Percentiles rank a stretch among this genome's conserved stretches.
Conservation (phyloP, 2,329 filamentous ascomycete genomes). For the Diatrype stigma region DNA sequence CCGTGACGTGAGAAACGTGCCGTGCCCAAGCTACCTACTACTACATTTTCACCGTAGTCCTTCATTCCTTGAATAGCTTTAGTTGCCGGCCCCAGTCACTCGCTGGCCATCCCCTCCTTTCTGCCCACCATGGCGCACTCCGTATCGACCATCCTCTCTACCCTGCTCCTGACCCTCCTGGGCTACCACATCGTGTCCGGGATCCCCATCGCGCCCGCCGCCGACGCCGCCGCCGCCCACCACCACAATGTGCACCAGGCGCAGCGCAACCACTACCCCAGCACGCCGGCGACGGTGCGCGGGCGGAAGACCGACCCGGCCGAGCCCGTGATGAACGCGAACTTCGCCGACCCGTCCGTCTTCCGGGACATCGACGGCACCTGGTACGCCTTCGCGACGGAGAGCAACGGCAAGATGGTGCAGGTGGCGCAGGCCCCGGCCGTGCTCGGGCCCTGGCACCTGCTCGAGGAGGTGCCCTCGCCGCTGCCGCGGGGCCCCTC, state of each 20-base stretch:
- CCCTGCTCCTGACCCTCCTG: too few species aligned
- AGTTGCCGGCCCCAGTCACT: too few species aligned
- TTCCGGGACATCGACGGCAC: slow-evolving; percentile 41
- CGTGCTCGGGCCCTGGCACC: slow-evolving; percentile 43
- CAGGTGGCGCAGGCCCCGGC: slow-evolving; percentile 49
- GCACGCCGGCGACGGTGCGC: neutral
- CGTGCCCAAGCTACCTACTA: too few species aligned
- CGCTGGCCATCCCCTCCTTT: too few species aligned
- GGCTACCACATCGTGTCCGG: too few species aligned
- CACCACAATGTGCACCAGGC: neutral
- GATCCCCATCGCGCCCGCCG: too few species aligned
- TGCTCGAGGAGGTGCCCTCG: slow-evolving; percentile 52
- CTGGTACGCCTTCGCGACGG: slow-evolving; percentile 58
- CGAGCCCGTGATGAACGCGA: slow-evolving; percentile 26
- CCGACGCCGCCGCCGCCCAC: too few species aligned
- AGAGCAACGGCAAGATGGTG: slow-evolving; percentile 44
- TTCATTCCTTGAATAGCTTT: too few species aligned
- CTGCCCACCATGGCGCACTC: too few species aligned
- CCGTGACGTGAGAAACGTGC: too few species aligned
- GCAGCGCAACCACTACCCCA: neutral
- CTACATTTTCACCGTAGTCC: too few species aligned
- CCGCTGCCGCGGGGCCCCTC: slow-evolving; percentile 37
- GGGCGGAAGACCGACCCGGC: neutral
- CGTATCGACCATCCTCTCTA: too few species aligned
- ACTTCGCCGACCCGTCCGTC: slow-evolving; percentile 55